Evolutionary conservation across 441 rosid genomes (phyloP), one percentile per base, ranked within the genome.

Genomic region (Biscutella laevigata): DNA sequence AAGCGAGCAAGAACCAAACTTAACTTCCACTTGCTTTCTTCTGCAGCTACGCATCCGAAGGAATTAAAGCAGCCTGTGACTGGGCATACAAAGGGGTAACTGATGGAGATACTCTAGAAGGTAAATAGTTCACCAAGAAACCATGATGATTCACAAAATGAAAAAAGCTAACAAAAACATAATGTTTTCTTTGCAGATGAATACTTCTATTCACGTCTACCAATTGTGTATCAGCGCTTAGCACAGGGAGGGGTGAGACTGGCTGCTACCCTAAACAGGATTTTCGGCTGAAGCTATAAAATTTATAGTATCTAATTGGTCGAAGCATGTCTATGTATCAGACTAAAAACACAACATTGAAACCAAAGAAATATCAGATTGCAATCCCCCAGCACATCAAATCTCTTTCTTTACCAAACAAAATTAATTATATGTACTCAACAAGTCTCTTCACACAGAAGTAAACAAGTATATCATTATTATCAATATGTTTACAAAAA

Each of bases 221-320:
- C 95, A 0, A 70, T 77, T 9, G 83, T 86, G 27, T 32, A 62
- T 63, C 65, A 68, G 63, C 79, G 83, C 37, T 62, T 90, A 69
- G 95, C 95, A 67, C 86, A 90, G 35, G 95, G 80, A 32, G 95
- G 91, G 5, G 86, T 86, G 39, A 73, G 97, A 64, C 66, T 86
- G 28, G 97, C 92, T 13, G 94, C 95, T 22, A 80, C 86, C 14
- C 79, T 86, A 9, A 86, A 90, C 60, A 83, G 75, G 22, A 75
- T 86, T 7, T 82, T 86, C 27, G 67, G 74, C 20, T 35, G 17
- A 68, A 37, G 53, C 59, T 8, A 5, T 17, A 17, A n/a, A 34
- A 46, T 28, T 22, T 35, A 2, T 20, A 63, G 21, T 33, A 38
- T 6, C 8, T 16, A 9, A 21, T 13, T 27, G 30, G 4, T 61